These are phyloP conservation scores for Kodamaea arcana DNA, from an alignment of 1,139 yeast species.

Conservation along the genomic window DNA sequence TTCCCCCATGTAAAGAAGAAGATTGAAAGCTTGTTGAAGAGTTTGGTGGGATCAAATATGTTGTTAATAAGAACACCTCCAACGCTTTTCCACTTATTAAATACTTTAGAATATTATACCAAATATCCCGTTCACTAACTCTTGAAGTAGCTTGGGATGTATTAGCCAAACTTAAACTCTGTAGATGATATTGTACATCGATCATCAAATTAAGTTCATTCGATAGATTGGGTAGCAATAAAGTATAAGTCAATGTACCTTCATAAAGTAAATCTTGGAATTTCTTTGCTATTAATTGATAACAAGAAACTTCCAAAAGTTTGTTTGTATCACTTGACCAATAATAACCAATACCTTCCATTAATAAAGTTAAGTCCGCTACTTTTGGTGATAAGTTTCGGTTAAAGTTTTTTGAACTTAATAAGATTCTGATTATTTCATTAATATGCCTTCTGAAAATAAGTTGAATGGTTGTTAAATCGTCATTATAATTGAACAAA, in stretches of 20 bases:
- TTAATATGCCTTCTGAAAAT: slow-evolving; percentile 47
- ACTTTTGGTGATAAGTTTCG: slow-evolving; percentile 15
- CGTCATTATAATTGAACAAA: slow-evolving; percentile 45
- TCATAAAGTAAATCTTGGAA: slow-evolving; percentile 35
- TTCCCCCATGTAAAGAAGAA: slow-evolving; percentile 39
- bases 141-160: slow-evolving; percentile 13
- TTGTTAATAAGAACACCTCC: slow-evolving; percentile 38
- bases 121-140: slow-evolving; percentile 36
- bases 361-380: slow-evolving; percentile 26
- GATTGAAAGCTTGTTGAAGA: slow-evolving; percentile 41
- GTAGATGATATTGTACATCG: slow-evolving; percentile 43
- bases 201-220: slow-evolving; percentile 44
- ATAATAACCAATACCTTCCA: slow-evolving; percentile 44
- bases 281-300: slow-evolving; percentile 36
- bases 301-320: slow-evolving; percentile 41
- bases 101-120: slow-evolving; percentile 44
- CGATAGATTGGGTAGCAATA: slow-evolving; percentile 34
- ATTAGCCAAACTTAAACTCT: slow-evolving; percentile 24
- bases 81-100: slow-evolving; percentile 43
- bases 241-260: slow-evolving; percentile 32
- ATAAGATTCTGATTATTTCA: slow-evolving; percentile 39
- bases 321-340: slow-evolving; percentile 44
- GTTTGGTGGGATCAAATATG: slow-evolving; percentile 44
- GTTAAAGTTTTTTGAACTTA: slow-evolving; percentile 37
- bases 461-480: slow-evolving; percentile 44